Conservation (phyloP, 108 stramenopile genomes). For the Skeletonema marinoi region DNA sequence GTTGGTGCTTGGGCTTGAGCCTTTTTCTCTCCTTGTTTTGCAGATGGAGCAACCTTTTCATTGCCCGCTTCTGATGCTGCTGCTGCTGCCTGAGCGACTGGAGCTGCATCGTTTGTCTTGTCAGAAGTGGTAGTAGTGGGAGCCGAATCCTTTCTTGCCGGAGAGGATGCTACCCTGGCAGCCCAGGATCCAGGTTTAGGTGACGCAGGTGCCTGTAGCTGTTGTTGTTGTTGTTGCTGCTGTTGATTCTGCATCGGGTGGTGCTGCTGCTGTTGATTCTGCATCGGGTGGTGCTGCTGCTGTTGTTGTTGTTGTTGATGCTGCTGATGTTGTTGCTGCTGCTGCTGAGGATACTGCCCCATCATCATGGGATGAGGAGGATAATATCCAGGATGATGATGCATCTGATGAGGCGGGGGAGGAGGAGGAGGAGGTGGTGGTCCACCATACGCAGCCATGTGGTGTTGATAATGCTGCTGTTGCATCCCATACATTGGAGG, state of each 20-base stretch:
- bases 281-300: neutral
- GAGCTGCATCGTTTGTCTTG: neutral
- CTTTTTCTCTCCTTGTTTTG: neutral
- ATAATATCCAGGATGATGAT: slow-evolving; percentile 5
- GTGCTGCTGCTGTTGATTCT: neutral
- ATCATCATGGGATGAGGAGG: slow-evolving; percentile 9
- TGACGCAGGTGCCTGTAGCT: neutral
- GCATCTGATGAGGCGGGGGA: neutral
- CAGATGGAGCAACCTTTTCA: neutral
- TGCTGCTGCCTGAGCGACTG: no score
- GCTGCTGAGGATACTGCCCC: neutral
- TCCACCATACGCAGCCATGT: neutral
- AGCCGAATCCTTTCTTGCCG: neutral
- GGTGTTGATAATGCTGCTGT: neutral
- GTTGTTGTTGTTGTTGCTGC: neutral
- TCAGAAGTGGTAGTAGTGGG: neutral
- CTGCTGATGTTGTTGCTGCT: neutral
- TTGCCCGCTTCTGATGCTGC: neutral
- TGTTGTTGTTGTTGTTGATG: neutral
- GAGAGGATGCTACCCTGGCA: neutral
- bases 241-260: neutral
- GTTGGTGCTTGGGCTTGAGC: neutral
- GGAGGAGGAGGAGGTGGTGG: neutral
- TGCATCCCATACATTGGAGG: slow-evolving; percentile 7
- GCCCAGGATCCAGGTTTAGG: neutral